phyloP scores from a whole-genome alignment of 2,329 filamentous ascomycete genomes.

The Tothia fuscella region DNA sequence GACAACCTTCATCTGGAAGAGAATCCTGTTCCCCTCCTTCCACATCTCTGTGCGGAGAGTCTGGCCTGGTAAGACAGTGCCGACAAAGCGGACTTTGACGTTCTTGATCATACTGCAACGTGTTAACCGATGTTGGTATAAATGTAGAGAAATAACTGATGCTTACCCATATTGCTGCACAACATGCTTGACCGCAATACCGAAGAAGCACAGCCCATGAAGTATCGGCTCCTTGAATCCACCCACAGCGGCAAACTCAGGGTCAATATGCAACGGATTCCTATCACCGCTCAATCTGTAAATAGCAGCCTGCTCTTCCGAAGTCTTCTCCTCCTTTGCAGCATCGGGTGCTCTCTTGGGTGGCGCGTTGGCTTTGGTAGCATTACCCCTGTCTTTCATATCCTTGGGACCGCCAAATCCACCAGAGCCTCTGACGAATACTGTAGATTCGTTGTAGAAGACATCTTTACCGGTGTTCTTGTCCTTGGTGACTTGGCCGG shows the following conservation, averaged over 20 bases:
- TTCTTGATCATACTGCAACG: slow-evolving; percentile 67
- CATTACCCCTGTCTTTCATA: slow-evolving; percentile 62
- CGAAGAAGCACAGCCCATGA: slow-evolving; percentile 93
- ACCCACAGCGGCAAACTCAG: slow-evolving; percentile 83
- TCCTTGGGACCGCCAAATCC: slow-evolving; percentile 80
- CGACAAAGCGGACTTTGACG: slow-evolving; percentile 85
- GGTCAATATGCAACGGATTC: slow-evolving; percentile 94
- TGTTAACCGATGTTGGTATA: neutral
- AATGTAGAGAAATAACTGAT: neutral
- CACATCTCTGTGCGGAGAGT: slow-evolving; percentile 90
- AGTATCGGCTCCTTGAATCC: slow-evolving; percentile 92
- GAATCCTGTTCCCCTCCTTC: slow-evolving; percentile 66
- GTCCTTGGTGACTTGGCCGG: slow-evolving; percentile 70
- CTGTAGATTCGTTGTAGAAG: slow-evolving; percentile 94
- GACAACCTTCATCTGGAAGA: slow-evolving; percentile 81
- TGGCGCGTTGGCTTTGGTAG: slow-evolving; percentile 66
- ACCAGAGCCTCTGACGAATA: slow-evolving; percentile 83
- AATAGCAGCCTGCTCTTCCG: slow-evolving; percentile 80
- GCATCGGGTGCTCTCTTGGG: slow-evolving; percentile 68
- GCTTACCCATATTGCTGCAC: slow-evolving; percentile 60
- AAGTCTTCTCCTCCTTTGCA: slow-evolving; percentile 75
- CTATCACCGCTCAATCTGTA: slow-evolving; percentile 91
- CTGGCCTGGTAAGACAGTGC: slow-evolving; percentile 75
- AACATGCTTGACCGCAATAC: slow-evolving; percentile 81
- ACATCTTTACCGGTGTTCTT: slow-evolving; percentile 76